Percentiles rank a stretch among this genome's conserved stretches.
Conservation (phyloP, 2,329 filamentous ascomycete species). For the Fusarium begoniae region DNA sequence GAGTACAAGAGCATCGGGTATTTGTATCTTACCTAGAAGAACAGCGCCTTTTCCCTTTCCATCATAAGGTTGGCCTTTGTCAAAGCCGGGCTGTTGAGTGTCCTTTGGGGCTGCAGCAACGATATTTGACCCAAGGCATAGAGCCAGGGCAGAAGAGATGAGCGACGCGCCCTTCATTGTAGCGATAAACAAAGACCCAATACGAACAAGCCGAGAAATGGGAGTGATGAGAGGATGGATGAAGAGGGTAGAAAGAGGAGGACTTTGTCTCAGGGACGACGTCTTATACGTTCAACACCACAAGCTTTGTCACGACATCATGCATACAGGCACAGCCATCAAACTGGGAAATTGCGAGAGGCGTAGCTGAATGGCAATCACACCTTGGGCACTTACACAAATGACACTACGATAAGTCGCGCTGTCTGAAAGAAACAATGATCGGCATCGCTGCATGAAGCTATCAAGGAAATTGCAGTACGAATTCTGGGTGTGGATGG, state of each 20-base stretch:
- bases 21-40: slow-evolving; percentile 57
- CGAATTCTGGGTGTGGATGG: slow-evolving; percentile 5
- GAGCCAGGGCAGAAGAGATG: slow-evolving; percentile 20
- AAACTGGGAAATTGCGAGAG: neutral
- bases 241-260: neutral
- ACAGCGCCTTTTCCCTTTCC: slow-evolving; percentile 66
- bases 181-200: accelerated
- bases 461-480: slow-evolving; percentile 3
- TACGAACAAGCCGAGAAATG: accelerated
- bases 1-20: accelerated
- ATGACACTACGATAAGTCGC: neutral
- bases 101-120: slow-evolving; percentile 25
- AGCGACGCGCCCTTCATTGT: slow-evolving; percentile 22
- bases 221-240: neutral
- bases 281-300: slow-evolving; percentile 8
- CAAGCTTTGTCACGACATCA: neutral
- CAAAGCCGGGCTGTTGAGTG: slow-evolving; percentile 23
- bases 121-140: slow-evolving; percentile 11
- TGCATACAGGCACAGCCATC: neutral
- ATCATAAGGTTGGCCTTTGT: slow-evolving; percentile 64
- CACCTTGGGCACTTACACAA: neutral
- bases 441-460: slow-evolving; percentile 16
- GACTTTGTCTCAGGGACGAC: neutral
- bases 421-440: slow-evolving; percentile 14
- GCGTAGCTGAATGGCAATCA: neutral